phyloP scores from a whole-genome alignment of 306 rosid species.

The Prunus salicina region DNA sequence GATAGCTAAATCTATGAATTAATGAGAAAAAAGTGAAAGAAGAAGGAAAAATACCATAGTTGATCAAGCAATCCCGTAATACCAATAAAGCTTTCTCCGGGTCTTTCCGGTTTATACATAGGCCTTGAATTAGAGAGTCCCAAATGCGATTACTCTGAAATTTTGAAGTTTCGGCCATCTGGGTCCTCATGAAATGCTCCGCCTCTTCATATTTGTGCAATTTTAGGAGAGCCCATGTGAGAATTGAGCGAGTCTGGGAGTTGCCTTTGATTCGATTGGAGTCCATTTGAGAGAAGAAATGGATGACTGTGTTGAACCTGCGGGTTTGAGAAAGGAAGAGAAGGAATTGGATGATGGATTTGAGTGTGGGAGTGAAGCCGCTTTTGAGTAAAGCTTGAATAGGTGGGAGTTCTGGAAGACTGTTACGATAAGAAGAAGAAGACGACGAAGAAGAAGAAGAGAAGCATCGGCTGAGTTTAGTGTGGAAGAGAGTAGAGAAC shows the following conservation, averaged over 20 bases:
- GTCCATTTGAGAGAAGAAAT: slow-evolving; percentile 46
- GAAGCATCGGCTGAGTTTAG: slow-evolving; percentile 10
- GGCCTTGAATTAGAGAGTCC: slow-evolving; percentile 61
- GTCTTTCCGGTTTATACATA: slow-evolving; percentile 40
- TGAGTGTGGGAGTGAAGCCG: slow-evolving; percentile 65
- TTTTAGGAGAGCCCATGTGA: slow-evolving; percentile 74
- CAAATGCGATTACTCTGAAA: slow-evolving; percentile 45
- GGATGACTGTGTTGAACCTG: slow-evolving; percentile 43
- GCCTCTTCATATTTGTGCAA: slow-evolving; percentile 51
- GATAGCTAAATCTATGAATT: slow-evolving; percentile 44
- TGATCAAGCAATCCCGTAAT: slow-evolving; percentile 43
- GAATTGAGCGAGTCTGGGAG: slow-evolving; percentile 37
- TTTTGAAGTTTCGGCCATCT: slow-evolving; percentile 20
- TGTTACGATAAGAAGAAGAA: slow-evolving; percentile 8
- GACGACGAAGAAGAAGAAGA: slow-evolving; percentile 7
- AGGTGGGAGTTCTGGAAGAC: neutral
- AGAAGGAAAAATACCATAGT: slow-evolving; percentile 48
- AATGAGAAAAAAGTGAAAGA: slow-evolving; percentile 57
- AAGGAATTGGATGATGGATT: slow-evolving; percentile 54
- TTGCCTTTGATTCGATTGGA: slow-evolving; percentile 39
- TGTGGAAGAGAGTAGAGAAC: neutral
- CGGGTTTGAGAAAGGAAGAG: slow-evolving; percentile 51
- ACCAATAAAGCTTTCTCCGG: slow-evolving; percentile 51
- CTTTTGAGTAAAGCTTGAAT: slow-evolving; percentile 57
- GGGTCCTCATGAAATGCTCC: slow-evolving; percentile 46